Evolutionary conservation across 176 grass and related monocot genomes (phyloP), one percentile per base, ranked within the genome.

Genomic region (Triticum timopheevii): DNA sequence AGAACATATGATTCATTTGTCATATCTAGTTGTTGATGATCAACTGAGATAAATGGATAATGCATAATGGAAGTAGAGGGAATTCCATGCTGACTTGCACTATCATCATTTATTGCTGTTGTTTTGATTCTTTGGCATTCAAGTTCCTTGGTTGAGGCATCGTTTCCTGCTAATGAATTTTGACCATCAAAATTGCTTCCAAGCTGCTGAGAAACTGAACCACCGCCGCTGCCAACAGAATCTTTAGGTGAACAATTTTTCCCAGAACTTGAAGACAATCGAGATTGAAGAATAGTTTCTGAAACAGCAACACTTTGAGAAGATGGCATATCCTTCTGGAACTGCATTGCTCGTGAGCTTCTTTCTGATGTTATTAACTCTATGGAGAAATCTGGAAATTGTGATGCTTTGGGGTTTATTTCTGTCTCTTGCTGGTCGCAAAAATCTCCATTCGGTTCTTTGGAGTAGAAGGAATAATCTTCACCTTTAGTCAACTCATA

Each of bases 241-340:
- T 83, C 82, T 87, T 67, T 81, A 92, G 73, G 65, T 70, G 27
- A 40, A 52, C 44, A 25, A 61, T 74, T 68, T 52, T 58, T 66
- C 64, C 72, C 87, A 83, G 67, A 86, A 79, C 25, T 83, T 49
- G 22, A 85, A 83, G 39, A 77, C 72, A 88, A 83, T 80, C 9
- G 76, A 72, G 90, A 83, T 40, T 81, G 78, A 70, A 67, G 44
- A 69, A 81, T 68, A 72, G 52, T 80, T 54, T 75, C 58, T 25
- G 63, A 88, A 88, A 69, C 65, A 65, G 76, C 15, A 76, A 79
- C 83, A 80, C 67, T 88, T 82, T 86, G 79, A 40, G 85, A 86
- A 25, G 88, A 81, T 74, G 82, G 58, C 61, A 86, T 79, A 25
- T 87, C 87, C 75, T 74, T 89, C 74, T 84, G 88, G 65, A 86